Evolutionary conservation across 495 filamentous ascomycete species (phyloP).

Genomic region (Monascus purpureus): DNA sequence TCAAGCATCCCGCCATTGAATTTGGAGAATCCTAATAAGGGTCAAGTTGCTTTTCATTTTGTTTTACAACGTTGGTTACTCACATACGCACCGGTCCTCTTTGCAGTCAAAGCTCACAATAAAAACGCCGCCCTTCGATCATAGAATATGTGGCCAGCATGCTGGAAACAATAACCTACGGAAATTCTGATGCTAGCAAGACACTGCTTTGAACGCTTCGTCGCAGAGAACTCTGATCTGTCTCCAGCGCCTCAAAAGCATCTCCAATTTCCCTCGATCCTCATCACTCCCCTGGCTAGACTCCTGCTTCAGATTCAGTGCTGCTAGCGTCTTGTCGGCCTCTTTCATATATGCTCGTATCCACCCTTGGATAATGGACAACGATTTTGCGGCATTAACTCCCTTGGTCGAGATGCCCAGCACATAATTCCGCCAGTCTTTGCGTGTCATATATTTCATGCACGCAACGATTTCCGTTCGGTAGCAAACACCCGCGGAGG

Average conservation of each 20-base stretch:
- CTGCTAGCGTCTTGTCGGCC: constrained; percentile 20
- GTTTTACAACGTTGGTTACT: no score
- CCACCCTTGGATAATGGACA: constrained; percentile 25
- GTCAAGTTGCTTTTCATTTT: neutral
- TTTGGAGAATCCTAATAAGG: constrained; percentile 3
- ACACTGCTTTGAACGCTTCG: constrained; percentile 13
- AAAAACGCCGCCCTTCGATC: no score
- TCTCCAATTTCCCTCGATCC: constrained; percentile 15
- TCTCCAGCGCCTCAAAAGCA: constrained; percentile 34
- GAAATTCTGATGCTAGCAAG: constrained; percentile 7
- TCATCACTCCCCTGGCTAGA: constrained; percentile 10
- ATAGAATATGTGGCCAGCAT: no score
- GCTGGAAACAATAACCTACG: no score
- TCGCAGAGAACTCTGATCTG: constrained; percentile 34
- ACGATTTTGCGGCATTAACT: constrained; percentile 18
- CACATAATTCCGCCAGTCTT: constrained; percentile 32
- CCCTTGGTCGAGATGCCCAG: constrained; percentile 24
- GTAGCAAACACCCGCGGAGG: constrained; percentile 46
- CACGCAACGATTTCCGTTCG: constrained; percentile 59
- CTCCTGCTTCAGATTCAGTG: constrained; percentile 18
- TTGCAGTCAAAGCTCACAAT: no score
- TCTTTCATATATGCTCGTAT: constrained; percentile 22
- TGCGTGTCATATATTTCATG: constrained; percentile 29
- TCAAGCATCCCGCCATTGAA: constrained; percentile 13
- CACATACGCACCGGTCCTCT: no score